phyloP scores from a whole-genome alignment of 2,329 filamentous ascomycete species.

The Aspergillus thermomutatus region DNA sequence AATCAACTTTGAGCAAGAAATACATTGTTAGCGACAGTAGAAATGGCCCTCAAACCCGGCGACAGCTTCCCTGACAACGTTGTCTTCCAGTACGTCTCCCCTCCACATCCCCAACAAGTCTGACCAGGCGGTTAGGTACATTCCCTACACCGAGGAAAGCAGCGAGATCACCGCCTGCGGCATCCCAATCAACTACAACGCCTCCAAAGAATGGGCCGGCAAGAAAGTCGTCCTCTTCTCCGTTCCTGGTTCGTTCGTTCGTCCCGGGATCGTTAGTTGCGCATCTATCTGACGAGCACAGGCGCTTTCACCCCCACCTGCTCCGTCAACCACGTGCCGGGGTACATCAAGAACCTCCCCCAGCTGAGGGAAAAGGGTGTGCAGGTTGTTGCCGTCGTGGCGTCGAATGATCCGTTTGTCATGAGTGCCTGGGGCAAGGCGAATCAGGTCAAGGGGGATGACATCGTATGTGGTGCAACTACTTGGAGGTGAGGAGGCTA shows the following conservation, averaged over 20 bases:
- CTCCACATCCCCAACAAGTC: not conserved
- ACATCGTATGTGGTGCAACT: constrained; percentile 48
- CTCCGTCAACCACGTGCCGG: constrained; percentile 72
- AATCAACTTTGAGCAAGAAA: no score
- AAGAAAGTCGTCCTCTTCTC: constrained; percentile 72
- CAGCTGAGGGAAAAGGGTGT: constrained; percentile 74
- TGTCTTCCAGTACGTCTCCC: constrained; percentile 61
- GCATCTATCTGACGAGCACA: constrained; percentile 34
- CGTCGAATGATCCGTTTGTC: constrained; percentile 78
- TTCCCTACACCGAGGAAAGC: constrained; percentile 70
- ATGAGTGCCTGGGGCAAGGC: constrained; percentile 89
- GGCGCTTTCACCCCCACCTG: constrained; percentile 82
- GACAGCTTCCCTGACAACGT: constrained; percentile 79
- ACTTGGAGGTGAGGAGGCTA: not conserved
- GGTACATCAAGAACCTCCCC: constrained; percentile 68
- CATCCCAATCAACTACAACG: constrained; percentile 72
- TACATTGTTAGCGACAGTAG: no score
- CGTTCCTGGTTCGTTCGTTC: constrained; percentile 55
- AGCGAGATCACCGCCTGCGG: constrained; percentile 72
- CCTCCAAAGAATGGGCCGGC: constrained; percentile 69
- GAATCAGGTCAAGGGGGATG: constrained; percentile 69
- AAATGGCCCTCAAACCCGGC: constrained; percentile 64
- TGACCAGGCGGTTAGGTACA: constrained; percentile 53
- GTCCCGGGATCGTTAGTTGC: no score
- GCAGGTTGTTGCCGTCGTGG: constrained; percentile 74